A percentile compares a stretch with the other conserved stretches of the same genome.
Conservation (phyloP, 257 asterid species). For the Knoxia roxburghii region DNA sequence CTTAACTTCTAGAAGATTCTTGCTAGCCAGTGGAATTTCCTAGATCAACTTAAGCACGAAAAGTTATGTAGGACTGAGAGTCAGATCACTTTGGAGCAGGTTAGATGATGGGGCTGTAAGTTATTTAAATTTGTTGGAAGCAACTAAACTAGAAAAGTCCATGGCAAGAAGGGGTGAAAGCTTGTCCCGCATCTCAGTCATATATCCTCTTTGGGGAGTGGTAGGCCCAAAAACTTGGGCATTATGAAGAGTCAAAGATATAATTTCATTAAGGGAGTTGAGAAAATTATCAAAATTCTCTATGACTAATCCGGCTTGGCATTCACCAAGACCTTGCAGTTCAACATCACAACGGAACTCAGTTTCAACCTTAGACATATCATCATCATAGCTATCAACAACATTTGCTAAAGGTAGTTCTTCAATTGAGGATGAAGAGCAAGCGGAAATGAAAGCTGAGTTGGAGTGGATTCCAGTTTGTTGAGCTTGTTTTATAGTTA, state of each 20-base stretch:
- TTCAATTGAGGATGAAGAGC: too few species aligned
- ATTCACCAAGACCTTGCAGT: too few species aligned
- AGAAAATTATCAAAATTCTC: slow-evolving; percentile 34
- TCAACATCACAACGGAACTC: too few species aligned
- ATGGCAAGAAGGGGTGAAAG: slow-evolving; percentile 30
- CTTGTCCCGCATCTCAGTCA: slow-evolving; percentile 20
- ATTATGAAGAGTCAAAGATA: slow-evolving; percentile 17
- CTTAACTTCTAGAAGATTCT: slow-evolving; percentile 23
- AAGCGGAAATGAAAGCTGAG: too few species aligned
- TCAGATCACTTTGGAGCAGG: slow-evolving; percentile 32
- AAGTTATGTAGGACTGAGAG: slow-evolving; percentile 22
- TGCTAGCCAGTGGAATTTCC: slow-evolving; percentile 27
- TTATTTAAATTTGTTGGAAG: slow-evolving; percentile 23
- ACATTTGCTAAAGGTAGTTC: too few species aligned
- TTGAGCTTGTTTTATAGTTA: too few species aligned
- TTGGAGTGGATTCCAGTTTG: too few species aligned
- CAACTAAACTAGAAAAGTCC: slow-evolving; percentile 24
- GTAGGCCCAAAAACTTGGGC: slow-evolving; percentile 1
- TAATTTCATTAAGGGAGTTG: slow-evolving; percentile 35
- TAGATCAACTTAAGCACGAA: slow-evolving; percentile 30
- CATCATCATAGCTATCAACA: too few species aligned
- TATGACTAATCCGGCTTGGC: slow-evolving; percentile 12
- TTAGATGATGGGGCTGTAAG: slow-evolving; percentile 21
- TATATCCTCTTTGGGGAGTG: slow-evolving; percentile 11
- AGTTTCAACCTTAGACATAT: too few species aligned